Evolutionary conservation across 1,284 basidiomycete species (phyloP), one percentile per base, ranked within the genome.

Genomic region (Cutaneotrichosporon arboriforme): DNA sequence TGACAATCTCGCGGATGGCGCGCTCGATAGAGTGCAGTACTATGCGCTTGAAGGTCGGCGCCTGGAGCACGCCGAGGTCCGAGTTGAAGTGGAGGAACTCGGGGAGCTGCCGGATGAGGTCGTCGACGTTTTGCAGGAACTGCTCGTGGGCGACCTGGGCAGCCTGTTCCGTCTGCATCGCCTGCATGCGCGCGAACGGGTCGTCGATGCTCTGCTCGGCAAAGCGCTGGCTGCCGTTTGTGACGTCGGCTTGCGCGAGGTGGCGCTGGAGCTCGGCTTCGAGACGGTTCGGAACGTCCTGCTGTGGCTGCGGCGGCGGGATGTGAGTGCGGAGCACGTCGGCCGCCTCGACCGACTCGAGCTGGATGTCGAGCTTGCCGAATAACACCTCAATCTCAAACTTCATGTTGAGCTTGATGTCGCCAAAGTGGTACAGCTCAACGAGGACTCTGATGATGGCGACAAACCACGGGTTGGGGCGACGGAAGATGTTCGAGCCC

Each of bases 351-450:
- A 98, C 80, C 12, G 85, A 77, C 69, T 89, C 89, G 41, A 98
- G 81, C 67, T 94, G 86, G 60, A 99, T 83, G 33, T 88, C 85
- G 33, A 98, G 83, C 40, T 84, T 84, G 74, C 92, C 94, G 81
- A 94, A 98, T 9, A 98, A 78, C 31, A 97, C 87, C 76, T 99
- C 96, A 60, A 99, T 98, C 77, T 98, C 96, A 68, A 98, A 98
- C 75, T 97, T 98, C 72, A 94, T 81, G 72, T 97, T 97, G 56
- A 98, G 80, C 77, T 97, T 96, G 58, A 98, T 81, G 66, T 98
- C 93, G 4, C 92, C 94, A 65, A 86, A 96, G 69, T 94, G 90
- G 75, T 99, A 98, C 18, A 99, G 81, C 75, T 99, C 96, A 38
- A 86, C 90, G 46, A 98, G 83, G 22, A 98, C 80, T 59, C 87